Conservation (phyloP, 768 basidiomycete species). For the Leccinum truebloodii region DNA sequence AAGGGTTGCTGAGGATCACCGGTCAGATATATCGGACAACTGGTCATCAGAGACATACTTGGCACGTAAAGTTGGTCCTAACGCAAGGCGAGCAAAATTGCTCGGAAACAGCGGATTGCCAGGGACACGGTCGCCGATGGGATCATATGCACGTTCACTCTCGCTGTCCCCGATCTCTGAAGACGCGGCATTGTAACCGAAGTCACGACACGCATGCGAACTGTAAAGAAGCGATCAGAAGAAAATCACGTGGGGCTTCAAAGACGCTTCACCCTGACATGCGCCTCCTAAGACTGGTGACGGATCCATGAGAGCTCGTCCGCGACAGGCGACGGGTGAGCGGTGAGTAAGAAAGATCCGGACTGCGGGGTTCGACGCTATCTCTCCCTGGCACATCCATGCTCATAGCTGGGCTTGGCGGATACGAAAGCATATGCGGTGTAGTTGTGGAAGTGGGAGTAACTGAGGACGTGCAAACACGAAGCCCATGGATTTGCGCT, state of each 20-base stretch:
- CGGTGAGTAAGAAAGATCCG: conserved; percentile 20
- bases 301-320: conserved; percentile 29
- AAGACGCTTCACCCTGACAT: conserved; percentile 20
- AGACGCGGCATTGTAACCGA: conserved; percentile 7
- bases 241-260: not conserved
- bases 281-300: conserved; percentile 30
- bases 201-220: conserved; percentile 20
- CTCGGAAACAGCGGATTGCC: conserved; percentile 83
- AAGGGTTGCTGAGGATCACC: conserved; percentile 26
- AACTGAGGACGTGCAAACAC: conserved; percentile 49
- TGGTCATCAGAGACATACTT: conserved; percentile 38
- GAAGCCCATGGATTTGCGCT: conserved; percentile 56
- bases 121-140: conserved; percentile 62
- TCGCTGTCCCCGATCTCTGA: conserved; percentile 30
- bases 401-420: conserved; percentile 22
- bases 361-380: conserved; percentile 29
- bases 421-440: conserved; percentile 30
- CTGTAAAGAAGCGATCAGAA: conserved; percentile 10
- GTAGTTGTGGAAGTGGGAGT: conserved; percentile 28
- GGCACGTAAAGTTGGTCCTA: conserved; percentile 63
- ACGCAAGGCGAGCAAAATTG: conserved; percentile 68
- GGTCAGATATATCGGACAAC: conserved; percentile 2
- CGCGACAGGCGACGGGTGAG: conserved; percentile 26
- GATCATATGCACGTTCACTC: conserved; percentile 42
- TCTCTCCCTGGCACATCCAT: conserved; percentile 20